Evolutionary conservation across 2,329 filamentous ascomycete species (phyloP).

Genomic region (Fusarium pseudocircinatum): DNA sequence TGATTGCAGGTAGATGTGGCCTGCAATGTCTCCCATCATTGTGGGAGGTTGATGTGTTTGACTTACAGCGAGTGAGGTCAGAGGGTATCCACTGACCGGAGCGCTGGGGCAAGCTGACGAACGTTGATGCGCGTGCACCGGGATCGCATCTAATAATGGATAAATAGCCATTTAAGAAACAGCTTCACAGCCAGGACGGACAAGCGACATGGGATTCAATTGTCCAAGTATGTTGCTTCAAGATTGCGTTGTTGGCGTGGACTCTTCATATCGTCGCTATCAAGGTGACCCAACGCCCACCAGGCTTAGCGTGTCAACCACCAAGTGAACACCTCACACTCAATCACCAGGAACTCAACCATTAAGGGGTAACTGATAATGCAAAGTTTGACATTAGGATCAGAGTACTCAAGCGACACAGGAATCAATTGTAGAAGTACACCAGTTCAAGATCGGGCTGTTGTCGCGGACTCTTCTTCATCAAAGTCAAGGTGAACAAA

Average conservation of each 20-base stretch:
- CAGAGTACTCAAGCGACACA: neutral
- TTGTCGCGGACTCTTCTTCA: neutral
- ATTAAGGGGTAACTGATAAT: neutral
- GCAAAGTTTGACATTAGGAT: neutral
- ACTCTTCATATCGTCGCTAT: neutral
- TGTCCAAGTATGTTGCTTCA: neutral
- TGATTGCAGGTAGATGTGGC: neutral
- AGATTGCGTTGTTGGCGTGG: neutral
- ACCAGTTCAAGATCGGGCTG: neutral
- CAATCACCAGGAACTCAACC: neutral
- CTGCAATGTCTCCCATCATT: neutral
- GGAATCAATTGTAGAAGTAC: neutral
- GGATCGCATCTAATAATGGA: neutral
- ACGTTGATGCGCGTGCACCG: neutral
- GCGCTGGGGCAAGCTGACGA: neutral
- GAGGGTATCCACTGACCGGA: neutral
- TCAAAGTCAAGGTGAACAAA: neutral
- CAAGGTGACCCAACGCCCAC: neutral
- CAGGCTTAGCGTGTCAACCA: neutral
- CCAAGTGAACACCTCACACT: neutral
- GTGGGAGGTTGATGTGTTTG: neutral
- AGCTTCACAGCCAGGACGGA: fast-evolving
- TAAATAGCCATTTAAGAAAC: neutral
- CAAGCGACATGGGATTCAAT: neutral
- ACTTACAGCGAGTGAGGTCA: neutral